A percentile compares a stretch with the other conserved stretches of the same genome.
phyloP scores from a whole-genome alignment of 352 stramenopile species.

The Phytophthora syringae region DNA sequence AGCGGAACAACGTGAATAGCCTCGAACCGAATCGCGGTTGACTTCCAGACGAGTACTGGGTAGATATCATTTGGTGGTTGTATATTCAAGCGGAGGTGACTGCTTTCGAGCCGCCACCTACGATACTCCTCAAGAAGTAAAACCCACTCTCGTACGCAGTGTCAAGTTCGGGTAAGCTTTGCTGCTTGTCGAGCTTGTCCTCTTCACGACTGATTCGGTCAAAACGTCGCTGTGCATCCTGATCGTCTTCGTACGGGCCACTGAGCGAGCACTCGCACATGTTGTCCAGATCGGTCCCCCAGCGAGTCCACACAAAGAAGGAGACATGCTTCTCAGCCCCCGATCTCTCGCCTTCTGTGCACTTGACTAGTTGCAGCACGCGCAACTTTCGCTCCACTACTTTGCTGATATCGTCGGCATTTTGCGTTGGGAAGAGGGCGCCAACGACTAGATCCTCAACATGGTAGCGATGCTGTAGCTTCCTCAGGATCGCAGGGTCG shows the following conservation, averaged over 20 bases:
- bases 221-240: constrained; percentile 41
- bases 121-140: constrained; percentile 19
- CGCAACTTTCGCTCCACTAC: constrained; percentile 6
- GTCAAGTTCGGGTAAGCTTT: not conserved
- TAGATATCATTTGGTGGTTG: too few species aligned
- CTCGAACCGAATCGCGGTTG: too few species aligned
- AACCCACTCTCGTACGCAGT: constrained; percentile 14
- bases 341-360: not conserved
- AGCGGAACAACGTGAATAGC: not conserved
- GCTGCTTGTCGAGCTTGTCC: not conserved
- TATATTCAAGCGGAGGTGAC: constrained; percentile 7
- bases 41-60: too few species aligned
- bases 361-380: constrained; percentile 27
- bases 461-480: constrained; percentile 7
- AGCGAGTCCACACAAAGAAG: constrained; percentile 62
- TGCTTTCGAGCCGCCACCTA: not conserved
- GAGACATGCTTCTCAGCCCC: too few species aligned
- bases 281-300: constrained; percentile 18
- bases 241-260: constrained; percentile 46
- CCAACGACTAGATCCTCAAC: constrained; percentile 14
- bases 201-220: constrained; percentile 34
- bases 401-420: not conserved
- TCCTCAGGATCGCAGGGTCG: constrained; percentile 14
- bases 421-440: not conserved
- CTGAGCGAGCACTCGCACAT: constrained; percentile 31